phyloP scores from a whole-genome alignment of 345 rosid species.

The Populus simonii region DNA sequence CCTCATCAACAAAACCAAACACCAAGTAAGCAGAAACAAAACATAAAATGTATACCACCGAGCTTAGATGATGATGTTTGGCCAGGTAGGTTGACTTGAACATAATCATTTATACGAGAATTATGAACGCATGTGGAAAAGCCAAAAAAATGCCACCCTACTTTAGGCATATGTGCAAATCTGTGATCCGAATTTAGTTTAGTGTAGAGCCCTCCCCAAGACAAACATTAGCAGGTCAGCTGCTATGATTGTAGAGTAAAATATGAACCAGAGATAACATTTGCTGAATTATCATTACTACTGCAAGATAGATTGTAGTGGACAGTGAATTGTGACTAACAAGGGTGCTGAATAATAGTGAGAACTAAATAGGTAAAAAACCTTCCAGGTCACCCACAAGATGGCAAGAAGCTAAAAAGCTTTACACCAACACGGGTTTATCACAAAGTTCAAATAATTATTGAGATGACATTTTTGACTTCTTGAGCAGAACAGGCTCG shows the following conservation, averaged over 20 bases:
- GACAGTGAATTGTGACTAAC: constrained; percentile 16
- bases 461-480: constrained; percentile 22
- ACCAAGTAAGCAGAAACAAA: neutral
- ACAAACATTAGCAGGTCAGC: neutral
- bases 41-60: neutral
- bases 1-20: neutral
- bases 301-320: neutral
- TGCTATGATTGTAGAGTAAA: neutral
- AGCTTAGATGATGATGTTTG: neutral
- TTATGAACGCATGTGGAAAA: neutral
- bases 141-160: neutral
- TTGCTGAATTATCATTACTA: neutral
- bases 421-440: constrained; percentile 31
- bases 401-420: constrained; percentile 16
- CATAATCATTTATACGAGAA: neutral
- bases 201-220: neutral
- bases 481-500: constrained; percentile 10
- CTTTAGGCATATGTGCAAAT: neutral
- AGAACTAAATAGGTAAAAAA: neutral
- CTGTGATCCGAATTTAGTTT: neutral
- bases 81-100: neutral
- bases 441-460: constrained; percentile 18
- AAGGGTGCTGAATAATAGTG: constrained; percentile 9
- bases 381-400: constrained; percentile 17
- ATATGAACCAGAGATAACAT: neutral